A percentile compares a stretch with the other conserved stretches of the same genome.
phyloP scores from a whole-genome alignment of 2,329 filamentous ascomycete species.

The Aspergillus fructus region DNA sequence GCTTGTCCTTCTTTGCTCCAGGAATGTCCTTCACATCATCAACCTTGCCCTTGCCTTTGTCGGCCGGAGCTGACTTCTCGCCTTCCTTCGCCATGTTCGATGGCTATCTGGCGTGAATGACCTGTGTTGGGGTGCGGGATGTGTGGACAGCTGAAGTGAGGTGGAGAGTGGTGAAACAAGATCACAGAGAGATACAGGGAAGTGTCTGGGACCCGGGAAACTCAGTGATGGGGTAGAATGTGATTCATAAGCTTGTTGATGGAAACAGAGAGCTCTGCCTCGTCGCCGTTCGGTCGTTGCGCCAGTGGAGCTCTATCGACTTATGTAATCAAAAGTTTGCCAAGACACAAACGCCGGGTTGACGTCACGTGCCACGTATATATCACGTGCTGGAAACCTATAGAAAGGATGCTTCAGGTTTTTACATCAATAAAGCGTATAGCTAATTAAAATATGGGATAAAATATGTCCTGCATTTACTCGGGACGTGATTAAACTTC shows the following conservation, averaged over 20 bases:
- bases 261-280: slow-evolving; percentile 24
- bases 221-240: slow-evolving; percentile 19
- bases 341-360: slow-evolving; percentile 10
- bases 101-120: slow-evolving; percentile 31
- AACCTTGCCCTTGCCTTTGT: slow-evolving; percentile 97
- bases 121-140: slow-evolving; percentile 16
- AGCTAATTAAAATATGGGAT: background rate
- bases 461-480: background rate
- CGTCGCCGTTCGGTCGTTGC: slow-evolving; percentile 24
- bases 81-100: slow-evolving; percentile 85
- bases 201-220: slow-evolving; percentile 12
- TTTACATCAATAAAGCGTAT: background rate
- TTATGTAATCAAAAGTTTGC: slow-evolving; percentile 24
- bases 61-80: slow-evolving; percentile 76
- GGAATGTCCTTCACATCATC: slow-evolving; percentile 64
- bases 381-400: background rate
- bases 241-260: slow-evolving; percentile 28
- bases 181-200: slow-evolving; percentile 16
- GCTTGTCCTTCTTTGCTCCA: slow-evolving; percentile 54
- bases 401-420: background rate
- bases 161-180: slow-evolving; percentile 1
- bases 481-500: slow-evolving; percentile 24
- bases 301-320: slow-evolving; percentile 27
- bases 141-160: slow-evolving; percentile 4
- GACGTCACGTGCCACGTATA: slow-evolving; percentile 1